Conservation (phyloP, 2,329 filamentous ascomycete species). For the Monilinia fructicola region DNA sequence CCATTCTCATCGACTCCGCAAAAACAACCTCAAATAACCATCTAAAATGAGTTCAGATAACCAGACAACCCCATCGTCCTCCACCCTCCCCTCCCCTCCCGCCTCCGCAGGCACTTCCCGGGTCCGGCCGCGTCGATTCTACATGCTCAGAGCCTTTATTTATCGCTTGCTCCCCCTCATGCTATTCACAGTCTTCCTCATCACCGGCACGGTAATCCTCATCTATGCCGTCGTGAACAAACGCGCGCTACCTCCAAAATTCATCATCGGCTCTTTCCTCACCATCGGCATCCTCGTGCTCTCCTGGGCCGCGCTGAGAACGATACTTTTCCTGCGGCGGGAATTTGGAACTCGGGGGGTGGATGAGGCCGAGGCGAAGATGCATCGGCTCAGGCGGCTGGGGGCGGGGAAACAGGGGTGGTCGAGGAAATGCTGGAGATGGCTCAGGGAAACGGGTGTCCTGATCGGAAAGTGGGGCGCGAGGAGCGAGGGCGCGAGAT, state of each 20-base stretch:
- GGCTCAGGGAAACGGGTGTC: neutral
- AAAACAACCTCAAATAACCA: neutral
- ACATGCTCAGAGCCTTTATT: neutral
- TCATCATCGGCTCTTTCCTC: neutral
- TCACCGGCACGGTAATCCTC: neutral
- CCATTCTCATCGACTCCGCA: neutral
- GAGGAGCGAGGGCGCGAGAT: neutral
- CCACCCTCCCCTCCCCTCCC: neutral
- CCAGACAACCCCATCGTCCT: neutral
- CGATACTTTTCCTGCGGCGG: neutral
- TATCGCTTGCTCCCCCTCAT: neutral
- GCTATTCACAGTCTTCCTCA: neutral
- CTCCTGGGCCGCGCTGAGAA: neutral
- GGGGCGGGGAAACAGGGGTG: neutral
- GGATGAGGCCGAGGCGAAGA: neutral
- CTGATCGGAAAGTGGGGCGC: no score
- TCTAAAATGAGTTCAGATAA: neutral
- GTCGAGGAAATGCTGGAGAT: neutral
- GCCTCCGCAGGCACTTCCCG: neutral
- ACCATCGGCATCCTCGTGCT: neutral
- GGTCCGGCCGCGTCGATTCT: neutral
- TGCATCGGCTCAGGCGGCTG: neutral
- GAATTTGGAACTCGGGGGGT: neutral
- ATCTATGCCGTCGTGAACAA: constrained; percentile 1
- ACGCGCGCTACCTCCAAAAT: neutral